Percentiles rank a stretch among this genome's conserved stretches.
These are phyloP conservation scores for Globisporangium ultimum DNA, from an alignment of 352 stramenopile genomes.

Conservation along the genomic window DNA sequence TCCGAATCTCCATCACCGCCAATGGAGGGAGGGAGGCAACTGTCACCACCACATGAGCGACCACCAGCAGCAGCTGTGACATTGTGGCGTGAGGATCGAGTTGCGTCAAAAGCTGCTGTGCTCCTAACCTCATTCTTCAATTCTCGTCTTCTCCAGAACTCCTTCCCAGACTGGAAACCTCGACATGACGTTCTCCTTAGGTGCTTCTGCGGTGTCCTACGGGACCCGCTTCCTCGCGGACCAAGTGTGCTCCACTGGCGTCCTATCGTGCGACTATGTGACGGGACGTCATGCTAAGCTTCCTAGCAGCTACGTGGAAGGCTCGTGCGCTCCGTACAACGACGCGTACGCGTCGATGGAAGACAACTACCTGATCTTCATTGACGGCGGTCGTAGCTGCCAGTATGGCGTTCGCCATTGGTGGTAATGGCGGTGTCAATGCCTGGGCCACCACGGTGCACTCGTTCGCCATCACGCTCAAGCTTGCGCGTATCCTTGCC, in stretches of 20 bases:
- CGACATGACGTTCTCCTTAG: not conserved
- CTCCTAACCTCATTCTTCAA: no score
- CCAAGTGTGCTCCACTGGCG: not conserved
- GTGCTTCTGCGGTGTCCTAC: not conserved
- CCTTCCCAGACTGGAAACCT: no score
- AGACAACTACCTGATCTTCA: constrained; percentile 25
- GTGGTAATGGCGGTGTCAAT: constrained; percentile 87
- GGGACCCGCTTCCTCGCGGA: not conserved
- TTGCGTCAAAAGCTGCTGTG: no score
- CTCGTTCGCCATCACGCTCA: constrained; percentile 64
- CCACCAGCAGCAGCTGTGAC: no score
- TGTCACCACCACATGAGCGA: no score
- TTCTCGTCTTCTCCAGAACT: no score
- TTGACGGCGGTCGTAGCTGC: constrained; percentile 22
- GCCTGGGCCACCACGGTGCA: constrained; percentile 83
- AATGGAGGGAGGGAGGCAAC: no score
- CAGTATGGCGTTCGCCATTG: constrained; percentile 38
- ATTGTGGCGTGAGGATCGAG: no score
- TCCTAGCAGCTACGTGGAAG: not conserved
- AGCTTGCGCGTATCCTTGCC: constrained; percentile 63
- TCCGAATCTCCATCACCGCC: no score
- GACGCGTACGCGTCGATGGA: constrained; percentile 19
- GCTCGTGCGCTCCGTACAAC: constrained; percentile 22
- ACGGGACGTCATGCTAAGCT: not conserved
- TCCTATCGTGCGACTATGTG: not conserved